Conservation (phyloP, 2,329 filamentous ascomycete genomes). For the Coniochaeta hoffmannii region DNA sequence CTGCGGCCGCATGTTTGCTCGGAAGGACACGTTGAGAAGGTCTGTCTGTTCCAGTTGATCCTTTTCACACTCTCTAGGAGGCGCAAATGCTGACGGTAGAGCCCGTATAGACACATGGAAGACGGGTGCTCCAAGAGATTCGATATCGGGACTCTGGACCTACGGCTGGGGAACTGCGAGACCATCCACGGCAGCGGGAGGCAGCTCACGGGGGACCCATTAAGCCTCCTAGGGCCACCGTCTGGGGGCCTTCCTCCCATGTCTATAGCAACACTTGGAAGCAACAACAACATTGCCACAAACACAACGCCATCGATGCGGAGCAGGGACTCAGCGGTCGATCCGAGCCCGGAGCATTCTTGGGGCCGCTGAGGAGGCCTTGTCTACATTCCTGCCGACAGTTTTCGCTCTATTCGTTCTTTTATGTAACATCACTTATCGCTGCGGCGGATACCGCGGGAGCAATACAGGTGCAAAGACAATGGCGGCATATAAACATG, state of each 20-base stretch:
- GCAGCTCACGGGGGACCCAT: constrained; percentile 4
- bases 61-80: neutral
- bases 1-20: constrained; percentile 65
- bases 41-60: constrained; percentile 28
- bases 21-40: constrained; percentile 79
- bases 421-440: neutral
- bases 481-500: neutral
- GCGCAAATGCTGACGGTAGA: constrained; percentile 3
- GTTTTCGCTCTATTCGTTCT: neutral
- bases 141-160: constrained; percentile 44
- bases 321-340: constrained; percentile 10
- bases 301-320: constrained; percentile 15
- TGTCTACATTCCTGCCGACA: neutral
- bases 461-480: neutral
- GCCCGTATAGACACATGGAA: constrained; percentile 61
- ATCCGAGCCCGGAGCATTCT: neutral
- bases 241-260: constrained; percentile 20
- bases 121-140: constrained; percentile 68
- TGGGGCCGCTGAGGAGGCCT: neutral
- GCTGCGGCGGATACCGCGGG: neutral
- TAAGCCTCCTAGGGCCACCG: constrained; percentile 14
- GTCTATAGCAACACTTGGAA: constrained; percentile 17
- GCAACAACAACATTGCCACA: constrained; percentile 13
- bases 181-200: constrained; percentile 10
- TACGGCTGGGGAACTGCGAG: constrained; percentile 27